phyloP scores from a whole-genome alignment of 768 basidiomycete genomes.

The Amanita subjunquillea region DNA sequence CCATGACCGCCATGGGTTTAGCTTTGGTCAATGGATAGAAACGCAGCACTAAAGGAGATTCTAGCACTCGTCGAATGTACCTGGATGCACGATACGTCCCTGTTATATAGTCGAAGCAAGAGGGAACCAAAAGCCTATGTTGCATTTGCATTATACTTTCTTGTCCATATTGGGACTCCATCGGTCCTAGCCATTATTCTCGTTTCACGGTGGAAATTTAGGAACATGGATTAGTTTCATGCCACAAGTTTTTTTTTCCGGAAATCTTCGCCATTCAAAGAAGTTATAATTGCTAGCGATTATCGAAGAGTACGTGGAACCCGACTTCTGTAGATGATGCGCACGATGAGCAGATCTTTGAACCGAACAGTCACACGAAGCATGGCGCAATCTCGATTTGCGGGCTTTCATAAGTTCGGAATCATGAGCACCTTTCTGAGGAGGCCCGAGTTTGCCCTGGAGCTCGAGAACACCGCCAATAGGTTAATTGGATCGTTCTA shows the following conservation, averaged over 20 bases:
- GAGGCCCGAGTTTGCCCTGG: neutral
- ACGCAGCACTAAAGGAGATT: neutral
- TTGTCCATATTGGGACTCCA: neutral
- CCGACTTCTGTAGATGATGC: conserved; percentile 1
- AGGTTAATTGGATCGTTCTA: neutral
- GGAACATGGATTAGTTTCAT: neutral
- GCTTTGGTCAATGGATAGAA: neutral
- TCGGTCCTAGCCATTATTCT: neutral
- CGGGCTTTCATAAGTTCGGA: neutral
- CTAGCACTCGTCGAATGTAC: neutral
- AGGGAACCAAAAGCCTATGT: neutral
- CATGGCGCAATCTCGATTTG: neutral
- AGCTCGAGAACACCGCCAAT: neutral
- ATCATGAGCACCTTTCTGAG: neutral
- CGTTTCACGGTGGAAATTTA: neutral
- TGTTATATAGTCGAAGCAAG: neutral
- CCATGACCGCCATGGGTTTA: neutral
- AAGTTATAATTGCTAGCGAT: neutral
- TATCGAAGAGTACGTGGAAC: neutral
- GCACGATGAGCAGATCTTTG: neutral
- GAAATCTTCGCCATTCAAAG: neutral
- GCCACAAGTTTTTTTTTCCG: conserved; percentile 3
- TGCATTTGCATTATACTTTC: neutral
- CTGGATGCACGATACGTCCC: neutral
- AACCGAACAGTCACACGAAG: neutral